Evolutionary conservation across 768 basidiomycete genomes (phyloP).

Genomic region (Leucosporidium creatinivorum): DNA sequence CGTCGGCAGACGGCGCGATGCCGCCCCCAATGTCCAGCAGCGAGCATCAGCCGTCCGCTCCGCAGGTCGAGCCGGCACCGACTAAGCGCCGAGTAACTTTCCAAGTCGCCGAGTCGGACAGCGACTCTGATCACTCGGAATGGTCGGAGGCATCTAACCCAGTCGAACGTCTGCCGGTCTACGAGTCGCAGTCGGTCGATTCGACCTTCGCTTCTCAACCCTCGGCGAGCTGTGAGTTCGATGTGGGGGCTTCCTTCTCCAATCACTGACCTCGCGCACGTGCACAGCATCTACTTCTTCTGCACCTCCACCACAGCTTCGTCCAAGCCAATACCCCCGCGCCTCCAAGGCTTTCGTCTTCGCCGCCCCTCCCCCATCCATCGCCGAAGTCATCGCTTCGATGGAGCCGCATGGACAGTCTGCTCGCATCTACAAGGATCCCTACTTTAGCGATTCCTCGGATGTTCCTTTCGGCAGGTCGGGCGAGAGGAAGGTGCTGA

Average conservation of each 20-base stretch:
- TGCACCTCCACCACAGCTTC: not conserved
- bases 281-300: not conserved
- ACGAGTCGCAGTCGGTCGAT: too few species aligned
- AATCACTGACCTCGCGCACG: not conserved
- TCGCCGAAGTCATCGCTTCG: conserved; percentile 47
- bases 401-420: conserved; percentile 47
- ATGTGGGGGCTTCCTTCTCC: not conserved
- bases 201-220: too few species aligned
- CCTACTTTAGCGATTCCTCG: conserved; percentile 64
- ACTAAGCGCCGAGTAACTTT: too few species aligned
- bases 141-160: too few species aligned
- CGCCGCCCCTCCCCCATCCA: conserved; percentile 40
- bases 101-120: too few species aligned
- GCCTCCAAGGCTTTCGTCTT: conserved; percentile 19
- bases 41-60: too few species aligned
- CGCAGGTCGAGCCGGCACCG: too few species aligned
- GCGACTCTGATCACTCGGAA: too few species aligned
- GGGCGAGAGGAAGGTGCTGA: conserved; percentile 44
- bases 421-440: conserved; percentile 61
- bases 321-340: not conserved
- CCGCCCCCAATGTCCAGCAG: not conserved
- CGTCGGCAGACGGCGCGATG: not conserved
- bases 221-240: too few species aligned
- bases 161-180: too few species aligned
- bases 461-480: conserved; percentile 53